Evolutionary conservation across 1,284 basidiomycete species (phyloP).

Genomic region (Amylostereum chailletii): DNA sequence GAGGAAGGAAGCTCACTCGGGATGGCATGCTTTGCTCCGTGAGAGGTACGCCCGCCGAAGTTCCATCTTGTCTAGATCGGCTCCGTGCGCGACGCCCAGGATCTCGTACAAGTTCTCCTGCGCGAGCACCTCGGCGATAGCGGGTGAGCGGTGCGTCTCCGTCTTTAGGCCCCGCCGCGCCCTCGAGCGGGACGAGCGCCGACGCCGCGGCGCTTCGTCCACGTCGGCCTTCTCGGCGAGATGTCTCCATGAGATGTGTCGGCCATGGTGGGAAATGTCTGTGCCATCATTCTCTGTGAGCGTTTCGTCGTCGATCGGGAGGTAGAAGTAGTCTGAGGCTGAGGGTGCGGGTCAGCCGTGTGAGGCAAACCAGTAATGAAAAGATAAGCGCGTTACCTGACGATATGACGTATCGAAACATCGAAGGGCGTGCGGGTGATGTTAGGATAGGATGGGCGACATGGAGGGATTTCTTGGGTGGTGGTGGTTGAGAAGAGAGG

Average conservation of each 20-base stretch:
- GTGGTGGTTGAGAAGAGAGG: too few relatives aligned
- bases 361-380: not conserved
- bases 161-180: slow-evolving; percentile 16
- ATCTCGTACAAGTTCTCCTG: slow-evolving; percentile 64
- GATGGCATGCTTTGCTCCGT: slow-evolving; percentile 72
- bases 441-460: not conserved
- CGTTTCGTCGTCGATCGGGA: slow-evolving; percentile 46
- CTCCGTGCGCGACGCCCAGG: slow-evolving; percentile 49
- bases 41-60: slow-evolving; percentile 72
- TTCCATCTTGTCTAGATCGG: slow-evolving; percentile 49
- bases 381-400: slow-evolving; percentile 6
- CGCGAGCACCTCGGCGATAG: slow-evolving; percentile 46
- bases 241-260: slow-evolving; percentile 38
- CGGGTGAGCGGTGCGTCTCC: slow-evolving; percentile 18
- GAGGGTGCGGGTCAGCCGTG: not conserved
- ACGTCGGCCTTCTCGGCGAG: slow-evolving; percentile 14
- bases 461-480: slow-evolving; percentile 7
- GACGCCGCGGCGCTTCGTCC: slow-evolving; percentile 11
- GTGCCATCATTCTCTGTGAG: slow-evolving; percentile 36
- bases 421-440: not conserved
- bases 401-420: slow-evolving; percentile 9
- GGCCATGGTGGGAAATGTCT: slow-evolving; percentile 26
- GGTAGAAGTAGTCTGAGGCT: slow-evolving; percentile 38
- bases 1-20: slow-evolving; percentile 51
- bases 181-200: slow-evolving; percentile 16